Evolutionary conservation across 495 filamentous ascomycete genomes (phyloP), one percentile per base, ranked within the genome.

Genomic region (Neurospora sp.): DNA sequence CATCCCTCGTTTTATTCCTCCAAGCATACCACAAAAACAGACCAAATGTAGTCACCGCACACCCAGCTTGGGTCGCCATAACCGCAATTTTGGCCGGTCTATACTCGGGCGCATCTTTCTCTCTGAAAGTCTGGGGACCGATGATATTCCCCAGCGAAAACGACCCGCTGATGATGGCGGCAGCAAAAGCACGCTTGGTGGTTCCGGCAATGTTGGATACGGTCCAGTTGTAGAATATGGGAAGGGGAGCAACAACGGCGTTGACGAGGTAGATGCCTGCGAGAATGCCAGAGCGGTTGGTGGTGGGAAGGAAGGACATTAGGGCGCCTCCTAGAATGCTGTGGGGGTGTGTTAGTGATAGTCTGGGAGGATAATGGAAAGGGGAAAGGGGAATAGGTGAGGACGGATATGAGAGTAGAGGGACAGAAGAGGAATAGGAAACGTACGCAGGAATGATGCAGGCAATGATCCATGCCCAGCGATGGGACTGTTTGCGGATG

Each of bases 111-210:
- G 86, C 88, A 76, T 91, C 89, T 11, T 76, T 79, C 1, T 83
- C 85, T 75, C 87, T 88, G 79, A 91, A 91, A 4, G 89, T 91
- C 78, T 92, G 90, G 5, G 90, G 90, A 0, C 90, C 88, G 77
- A 92, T 90, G 74, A 91, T 90, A 75, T 88, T 91, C 6, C 89
- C 90, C 14, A 91, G 77, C 20, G 86, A 88, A 81, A 91, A 92
- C 18, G 85, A 86, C 14, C 84, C 87, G 23, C 85, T 83, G 44
- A 91, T 79, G 23, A 91, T 79, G 23, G 89, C 86, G 16, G 86
- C 77, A 14, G 80, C 79, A 39, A 82, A 82, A 71, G 82, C 81
- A 11, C 81, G 81, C 78, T 83, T 83, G 69, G 82, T 83, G 27
- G 75, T 72, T 4, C 82, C 82, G 69, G 74, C 78, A n/a, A 82